phyloP scores from a whole-genome alignment of 768 basidiomycete species.

The Lyophyllum atratum region DNA sequence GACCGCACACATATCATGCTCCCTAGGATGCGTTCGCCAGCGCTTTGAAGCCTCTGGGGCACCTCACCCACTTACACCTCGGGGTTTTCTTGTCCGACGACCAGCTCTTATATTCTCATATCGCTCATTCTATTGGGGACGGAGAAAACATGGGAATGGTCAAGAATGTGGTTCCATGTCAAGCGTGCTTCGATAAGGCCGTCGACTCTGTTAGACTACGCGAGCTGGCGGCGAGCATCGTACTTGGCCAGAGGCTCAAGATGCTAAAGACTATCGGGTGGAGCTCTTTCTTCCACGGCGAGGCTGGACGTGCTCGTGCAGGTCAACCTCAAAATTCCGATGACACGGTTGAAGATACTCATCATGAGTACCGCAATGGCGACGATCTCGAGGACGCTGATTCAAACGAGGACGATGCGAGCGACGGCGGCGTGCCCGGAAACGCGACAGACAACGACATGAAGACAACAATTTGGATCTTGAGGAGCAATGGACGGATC shows the following conservation, averaged over 20 bases:
- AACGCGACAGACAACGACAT: slow-evolving; percentile 16
- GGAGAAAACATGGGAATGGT: slow-evolving; percentile 23
- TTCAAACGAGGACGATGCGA: not conserved
- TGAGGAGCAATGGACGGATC: slow-evolving; percentile 40
- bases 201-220: slow-evolving; percentile 35
- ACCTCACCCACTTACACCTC: slow-evolving; percentile 52
- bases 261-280: slow-evolving; percentile 48
- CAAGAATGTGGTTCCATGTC: slow-evolving; percentile 38
- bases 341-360: slow-evolving; percentile 17
- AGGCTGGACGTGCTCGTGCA: not conserved
- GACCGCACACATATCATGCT: not conserved
- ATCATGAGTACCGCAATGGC: no score
- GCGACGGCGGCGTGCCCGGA: slow-evolving; percentile 1
- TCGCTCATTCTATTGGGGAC: slow-evolving; percentile 39
- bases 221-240: slow-evolving; percentile 50
- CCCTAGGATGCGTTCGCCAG: slow-evolving; percentile 43
- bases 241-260: slow-evolving; percentile 46
- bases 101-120: slow-evolving; percentile 47
- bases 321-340: slow-evolving; percentile 12
- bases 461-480: slow-evolving; percentile 42
- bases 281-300: slow-evolving; percentile 47
- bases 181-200: slow-evolving; percentile 28
- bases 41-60: slow-evolving; percentile 46
- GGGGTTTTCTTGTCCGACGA: slow-evolving; percentile 66
- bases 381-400: slow-evolving; percentile 13